Evolutionary conservation across 2,329 filamentous ascomycete species (phyloP).

Genomic region (Pseudogymnoascus verrucosus): DNA sequence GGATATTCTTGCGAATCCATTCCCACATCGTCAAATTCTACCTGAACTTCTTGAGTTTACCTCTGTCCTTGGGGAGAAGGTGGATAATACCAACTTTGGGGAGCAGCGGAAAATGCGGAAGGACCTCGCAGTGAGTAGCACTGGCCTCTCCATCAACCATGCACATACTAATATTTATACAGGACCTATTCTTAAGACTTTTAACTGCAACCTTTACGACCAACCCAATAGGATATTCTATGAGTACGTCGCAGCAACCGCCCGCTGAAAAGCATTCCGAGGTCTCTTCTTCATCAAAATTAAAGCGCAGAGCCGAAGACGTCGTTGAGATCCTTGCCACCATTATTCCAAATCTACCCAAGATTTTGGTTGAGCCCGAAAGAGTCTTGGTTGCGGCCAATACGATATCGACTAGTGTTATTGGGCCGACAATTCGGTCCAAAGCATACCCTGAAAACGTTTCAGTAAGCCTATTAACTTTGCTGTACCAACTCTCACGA

Average conservation of each 20-base stretch:
- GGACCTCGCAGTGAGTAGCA: constrained; percentile 67
- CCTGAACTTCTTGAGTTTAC: constrained; percentile 82
- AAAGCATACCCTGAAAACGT: constrained; percentile 84
- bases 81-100: constrained; percentile 95
- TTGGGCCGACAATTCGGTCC: constrained; percentile 73
- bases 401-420: constrained; percentile 74
- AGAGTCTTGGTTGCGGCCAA: constrained; percentile 70
- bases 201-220: constrained; percentile 93
- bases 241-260: constrained; percentile 40
- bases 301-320: constrained; percentile 52
- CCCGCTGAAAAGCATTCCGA: constrained; percentile 33
- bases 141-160: not conserved
- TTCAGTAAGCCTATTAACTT: constrained; percentile 57
- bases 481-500: constrained; percentile 70
- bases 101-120: constrained; percentile 87
- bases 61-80: constrained; percentile 83
- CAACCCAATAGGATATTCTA: constrained; percentile 65
- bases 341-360: constrained; percentile 72
- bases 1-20: constrained; percentile 85
- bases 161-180: constrained; percentile 23
- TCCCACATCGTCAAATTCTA: constrained; percentile 86
- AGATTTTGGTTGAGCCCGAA: constrained; percentile 79
- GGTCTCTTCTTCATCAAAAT: constrained; percentile 23
- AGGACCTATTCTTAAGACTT: constrained; percentile 84
- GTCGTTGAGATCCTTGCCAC: constrained; percentile 71